A percentile compares a stretch with the other conserved stretches of the same genome.
phyloP scores from a whole-genome alignment of 2,329 filamentous ascomycete genomes.

The Aspergillus fijiensis region DNA sequence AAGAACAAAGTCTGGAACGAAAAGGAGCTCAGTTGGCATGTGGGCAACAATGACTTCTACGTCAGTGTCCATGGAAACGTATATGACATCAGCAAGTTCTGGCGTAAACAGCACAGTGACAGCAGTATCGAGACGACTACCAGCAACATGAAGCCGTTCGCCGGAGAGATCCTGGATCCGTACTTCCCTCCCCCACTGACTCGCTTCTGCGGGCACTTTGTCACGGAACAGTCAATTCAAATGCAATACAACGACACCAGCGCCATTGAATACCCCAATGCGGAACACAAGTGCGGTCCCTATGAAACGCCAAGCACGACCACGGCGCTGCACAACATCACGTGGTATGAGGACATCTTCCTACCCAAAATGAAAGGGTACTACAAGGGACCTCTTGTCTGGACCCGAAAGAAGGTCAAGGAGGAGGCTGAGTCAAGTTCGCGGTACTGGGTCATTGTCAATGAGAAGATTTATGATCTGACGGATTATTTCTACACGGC shows the following conservation, averaged over 20 bases:
- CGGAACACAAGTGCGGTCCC: conserved; percentile 69
- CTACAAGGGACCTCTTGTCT: conserved; percentile 84
- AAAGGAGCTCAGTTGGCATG: conserved; percentile 68
- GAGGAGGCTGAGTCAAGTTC: conserved; percentile 65
- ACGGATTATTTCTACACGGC: conserved; percentile 87
- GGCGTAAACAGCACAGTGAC: conserved; percentile 80
- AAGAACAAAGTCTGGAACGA: conserved; percentile 83
- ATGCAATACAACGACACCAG: conserved; percentile 62
- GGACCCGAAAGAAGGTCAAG: conserved; percentile 59
- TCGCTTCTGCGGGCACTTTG: conserved; percentile 71
- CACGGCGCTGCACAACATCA: conserved; percentile 59
- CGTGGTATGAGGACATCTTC: conserved; percentile 79
- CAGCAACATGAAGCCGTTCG: conserved; percentile 71
- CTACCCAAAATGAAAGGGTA: conserved; percentile 77
- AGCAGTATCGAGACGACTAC: conserved; percentile 59
- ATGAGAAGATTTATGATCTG: conserved; percentile 78
- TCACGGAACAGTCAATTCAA: conserved; percentile 55
- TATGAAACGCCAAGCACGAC: conserved; percentile 54
- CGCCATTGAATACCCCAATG: conserved; percentile 57
- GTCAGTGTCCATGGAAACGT: conserved; percentile 85
- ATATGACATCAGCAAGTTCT: conserved; percentile 90
- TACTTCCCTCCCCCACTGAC: conserved; percentile 82
- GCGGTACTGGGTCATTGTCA: conserved; percentile 77
- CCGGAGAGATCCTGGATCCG: conserved; percentile 73
- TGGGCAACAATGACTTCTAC: conserved; percentile 74